Conservation (phyloP, 257 asterid species). For the Primulina huaijiensis region DNA sequence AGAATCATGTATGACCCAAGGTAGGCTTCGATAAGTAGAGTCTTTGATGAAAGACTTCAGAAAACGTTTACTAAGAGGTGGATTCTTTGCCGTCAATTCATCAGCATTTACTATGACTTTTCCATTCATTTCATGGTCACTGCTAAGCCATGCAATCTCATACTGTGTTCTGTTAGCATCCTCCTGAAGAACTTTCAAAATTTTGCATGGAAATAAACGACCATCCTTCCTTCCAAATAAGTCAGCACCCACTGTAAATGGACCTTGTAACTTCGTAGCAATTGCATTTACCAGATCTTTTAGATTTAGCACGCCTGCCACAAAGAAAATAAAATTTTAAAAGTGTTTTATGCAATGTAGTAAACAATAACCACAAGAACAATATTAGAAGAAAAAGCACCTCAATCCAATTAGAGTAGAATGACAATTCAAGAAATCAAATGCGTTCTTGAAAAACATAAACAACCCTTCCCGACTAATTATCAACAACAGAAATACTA, state of each 20-base stretch:
- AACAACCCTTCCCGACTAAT: neutral
- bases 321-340: conserved; percentile 1
- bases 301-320: conserved; percentile 78
- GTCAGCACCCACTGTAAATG: conserved; percentile 63
- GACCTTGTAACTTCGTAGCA: conserved; percentile 73
- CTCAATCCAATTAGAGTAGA: conserved; percentile 20
- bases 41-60: conserved; percentile 85
- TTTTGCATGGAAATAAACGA: conserved; percentile 58
- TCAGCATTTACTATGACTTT: conserved; percentile 51
- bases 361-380: neutral
- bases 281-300: conserved; percentile 70
- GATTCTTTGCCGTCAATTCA: conserved; percentile 59
- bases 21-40: conserved; percentile 74
- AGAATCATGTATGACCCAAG: conserved; percentile 90
- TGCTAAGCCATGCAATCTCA: conserved; percentile 78
- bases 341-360: conserved; percentile 17
- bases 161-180: conserved; percentile 51
- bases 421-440: conserved; percentile 17
- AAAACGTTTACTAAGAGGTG: conserved; percentile 69
- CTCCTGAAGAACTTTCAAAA: conserved; percentile 57
- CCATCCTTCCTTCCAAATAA: conserved; percentile 69
- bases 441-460: conserved; percentile 6
- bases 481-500: neutral
- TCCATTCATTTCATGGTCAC: conserved; percentile 47
- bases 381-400: conserved; percentile 15